Base-by-base conservation (phyloP, 2,329 filamentous ascomycete genomes). In the Xylaria arbuscula region DNA sequence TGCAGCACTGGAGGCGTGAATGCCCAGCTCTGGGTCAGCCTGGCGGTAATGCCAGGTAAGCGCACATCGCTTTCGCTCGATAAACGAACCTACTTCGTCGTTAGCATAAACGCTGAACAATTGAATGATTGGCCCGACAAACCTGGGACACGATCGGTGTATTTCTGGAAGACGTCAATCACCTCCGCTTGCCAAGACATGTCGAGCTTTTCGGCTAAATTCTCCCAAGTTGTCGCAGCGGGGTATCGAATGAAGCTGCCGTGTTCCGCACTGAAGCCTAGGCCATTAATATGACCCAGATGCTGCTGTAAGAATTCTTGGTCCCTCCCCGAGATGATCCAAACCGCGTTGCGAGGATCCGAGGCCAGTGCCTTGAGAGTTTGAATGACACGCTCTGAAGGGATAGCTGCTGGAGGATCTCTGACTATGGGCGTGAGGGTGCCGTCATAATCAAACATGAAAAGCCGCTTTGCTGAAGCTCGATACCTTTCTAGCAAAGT, bases 381-480 rank as follows among this genome's bases (percentile, higher is more conserved):
- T 36, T 90, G 88, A 57, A 97, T 90, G 24, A 98, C 88, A 24
- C 90, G 89, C 74, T 94, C 91, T 0, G 94, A 95, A 0, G 96
- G 96, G 47, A 98, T 90, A 2, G 96, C 96, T 5, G 93, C 90
- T 72, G 92, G 90, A 1, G 96, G 96, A 76, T 98, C 94, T 74
- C 92, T 91, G 64, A 98, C 96, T 75, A 99, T 98, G 0, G 94
- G 93, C 3, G 96, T 98, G 63, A 99, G 87, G 0, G 96, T 99
- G 56, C 96, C 96, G 78, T 99, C 96, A 76, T 99, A 99, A 82
- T 99, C 96, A 78, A 98, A 98, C 93, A 99, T 95, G 84, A 98
- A 97, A 2, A 99, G 85, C 11, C 96, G 90, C 81, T 92, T 93
- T 70, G 87, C 87, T 3, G 93, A 90, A 47, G 87, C 83, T 68